Conservation (phyloP, 441 rosid genomes). For the Adansonia madagascariensis region DNA sequence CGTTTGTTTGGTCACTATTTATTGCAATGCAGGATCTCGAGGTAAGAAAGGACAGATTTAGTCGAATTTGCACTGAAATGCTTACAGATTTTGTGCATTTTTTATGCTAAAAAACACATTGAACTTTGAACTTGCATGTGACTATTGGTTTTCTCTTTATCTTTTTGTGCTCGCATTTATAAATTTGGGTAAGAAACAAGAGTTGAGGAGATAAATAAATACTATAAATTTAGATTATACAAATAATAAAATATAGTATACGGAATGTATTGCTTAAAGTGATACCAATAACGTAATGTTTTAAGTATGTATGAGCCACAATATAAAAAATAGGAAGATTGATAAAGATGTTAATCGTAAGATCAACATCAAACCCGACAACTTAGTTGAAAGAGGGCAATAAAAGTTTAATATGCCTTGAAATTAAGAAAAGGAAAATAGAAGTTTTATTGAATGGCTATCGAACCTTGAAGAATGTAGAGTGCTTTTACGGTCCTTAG, state of each 20-base stretch:
- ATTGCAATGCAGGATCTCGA: not conserved
- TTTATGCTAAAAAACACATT: not conserved
- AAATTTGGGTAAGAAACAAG: not conserved
- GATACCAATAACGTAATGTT: not conserved
- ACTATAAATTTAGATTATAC: not conserved
- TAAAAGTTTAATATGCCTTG: no score
- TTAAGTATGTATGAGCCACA: not conserved
- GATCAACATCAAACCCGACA: not conserved
- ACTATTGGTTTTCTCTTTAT: not conserved
- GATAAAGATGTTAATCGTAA: not conserved
- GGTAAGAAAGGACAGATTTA: not conserved
- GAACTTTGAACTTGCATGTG: constrained; percentile 10
- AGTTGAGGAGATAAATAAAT: not conserved
- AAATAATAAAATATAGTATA: not conserved
- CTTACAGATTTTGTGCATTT: not conserved
- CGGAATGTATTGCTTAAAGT: not conserved
- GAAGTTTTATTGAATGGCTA: no score
- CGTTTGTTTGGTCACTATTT: not conserved
- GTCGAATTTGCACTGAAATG: not conserved
- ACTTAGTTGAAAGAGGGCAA: no score
- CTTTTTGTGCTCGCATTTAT: not conserved
- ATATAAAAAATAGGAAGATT: not conserved
- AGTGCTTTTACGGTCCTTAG: not conserved
- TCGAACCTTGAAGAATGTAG: no score
- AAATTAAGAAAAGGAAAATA: no score